phyloP scores from a whole-genome alignment of 345 rosid species.

The Lepidium aucheri region DNA sequence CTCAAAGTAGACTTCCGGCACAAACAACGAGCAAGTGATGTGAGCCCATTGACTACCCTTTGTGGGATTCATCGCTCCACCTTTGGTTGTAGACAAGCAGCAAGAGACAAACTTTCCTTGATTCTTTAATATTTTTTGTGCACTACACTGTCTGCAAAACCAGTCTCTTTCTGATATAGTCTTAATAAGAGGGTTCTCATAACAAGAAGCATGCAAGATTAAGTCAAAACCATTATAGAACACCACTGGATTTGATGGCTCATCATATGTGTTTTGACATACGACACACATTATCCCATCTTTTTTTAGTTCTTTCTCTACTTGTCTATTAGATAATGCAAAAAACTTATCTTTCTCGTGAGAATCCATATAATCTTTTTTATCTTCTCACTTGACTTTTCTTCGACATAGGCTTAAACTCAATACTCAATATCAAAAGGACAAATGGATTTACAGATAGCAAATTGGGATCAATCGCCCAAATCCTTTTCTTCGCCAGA shows the following conservation, averaged over 20 bases:
- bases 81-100: constrained; percentile 50
- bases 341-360: too few species aligned
- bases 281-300: too few species aligned
- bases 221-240: constrained; percentile 86
- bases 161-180: too few species aligned
- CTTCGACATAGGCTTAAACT: constrained; percentile 55
- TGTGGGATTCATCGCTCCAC: constrained; percentile 63
- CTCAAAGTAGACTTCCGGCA: constrained; percentile 82
- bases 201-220: constrained; percentile 83
- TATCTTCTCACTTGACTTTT: too few species aligned
- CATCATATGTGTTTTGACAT: constrained; percentile 74
- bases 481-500: constrained; percentile 82
- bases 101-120: constrained; percentile 28
- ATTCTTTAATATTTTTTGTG: constrained; percentile 7
- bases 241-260: constrained; percentile 79
- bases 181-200: constrained; percentile 60
- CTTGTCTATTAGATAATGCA: too few species aligned
- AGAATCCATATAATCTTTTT: too few species aligned
- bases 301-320: too few species aligned
- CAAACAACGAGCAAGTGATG: constrained; percentile 60
- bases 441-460: constrained; percentile 32
- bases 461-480: constrained; percentile 67
- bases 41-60: constrained; percentile 72
- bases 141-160: constrained; percentile 54
- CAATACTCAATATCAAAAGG: constrained; percentile 65